Evolutionary conservation across 257 asterid species (phyloP), one percentile per base, ranked within the genome.

Genomic region (Solanum lycopersicoides): DNA sequence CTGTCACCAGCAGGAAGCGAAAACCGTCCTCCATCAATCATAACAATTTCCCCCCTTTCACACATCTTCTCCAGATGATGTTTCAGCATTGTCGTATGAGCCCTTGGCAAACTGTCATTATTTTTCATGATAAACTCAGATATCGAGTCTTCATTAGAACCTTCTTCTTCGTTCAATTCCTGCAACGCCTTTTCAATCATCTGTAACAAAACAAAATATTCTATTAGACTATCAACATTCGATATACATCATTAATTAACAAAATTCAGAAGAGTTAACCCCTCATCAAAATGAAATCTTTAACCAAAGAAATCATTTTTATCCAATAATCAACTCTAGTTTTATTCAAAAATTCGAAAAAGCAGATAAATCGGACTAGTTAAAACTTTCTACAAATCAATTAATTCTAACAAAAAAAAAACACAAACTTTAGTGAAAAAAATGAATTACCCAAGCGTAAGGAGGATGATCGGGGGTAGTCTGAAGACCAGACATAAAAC

Each of bases 81-180:
- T 65, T 88, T 87, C 42, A 94, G 91, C 39, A 92, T 35, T 28
- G 92, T 76, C 45, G 69, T 53, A 76, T 94, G 97, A 83, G 91
- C 87, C 92, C 90, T 89, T 5, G 94, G 94, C 88, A 92, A 86
- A 84, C 91, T 92, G 30, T 88, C 41, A 47, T 90, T 42, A 44
- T 89, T 90, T 77, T 68, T 50, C 7, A 0, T 60, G 30, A 60
- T 60, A 60, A 4, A 60, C 69, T 60, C 69, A 60, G 69, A 60
- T 2, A 60, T 60, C 7, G 30, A 23, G 69, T 53, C 23, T 53
- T 53, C 9, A 53, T 53, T 53, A 2, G 60, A 53, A 60, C 69
- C 69, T 6, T 14, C 69, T 60, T 60, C 69, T 60, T 60, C 30
- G 5, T 23, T 3, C 69, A 60, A 60, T 60, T 23, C 69, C 30